Base-by-base conservation (phyloP, 2,329 filamentous ascomycete species). In the Neofusicoccum sp. region DNA sequence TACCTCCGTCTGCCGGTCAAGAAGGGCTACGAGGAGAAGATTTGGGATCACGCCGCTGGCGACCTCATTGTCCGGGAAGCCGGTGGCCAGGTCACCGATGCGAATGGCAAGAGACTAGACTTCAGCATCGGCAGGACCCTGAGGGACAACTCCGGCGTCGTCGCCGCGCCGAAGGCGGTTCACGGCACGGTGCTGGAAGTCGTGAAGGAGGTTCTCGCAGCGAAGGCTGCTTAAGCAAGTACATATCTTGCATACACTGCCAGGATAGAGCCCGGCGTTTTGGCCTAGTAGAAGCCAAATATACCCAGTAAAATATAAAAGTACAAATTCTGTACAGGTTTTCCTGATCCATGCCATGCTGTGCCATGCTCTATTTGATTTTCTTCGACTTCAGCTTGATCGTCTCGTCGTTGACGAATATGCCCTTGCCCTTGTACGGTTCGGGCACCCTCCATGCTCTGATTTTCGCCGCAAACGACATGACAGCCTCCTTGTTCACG, bases 351-450 rank as follows among this genome's bases (percentile, higher is more conserved):
- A n/a, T 58, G 39, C 54, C 31, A 14, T 22, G 12, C 52, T 43
- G 29, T 54, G 16, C 33, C 22, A 44, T 48, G 39, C 41, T 50
- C 70, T 68, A 83, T 70, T 82, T 83, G 70, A 82, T 82, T 76
- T 82, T 82, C 89, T 97, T 99, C 73, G 92, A 90, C 89, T 99
- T 99, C 79, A 99, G 78, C 85, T 90, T 96, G 81, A 99, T 97
- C 34, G 93, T 97, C 84, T 99, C 93, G 67, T 93, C 92, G 74
- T 98, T 96, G 71, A 99, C 89, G 76, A 98, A 99, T 71, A 99
- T 96, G 71, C 95, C 95, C 87, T 99, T 98, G 69, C 95, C 95
- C 87, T 99, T 99, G 80, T 99, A 99, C 68, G 95, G 95, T 81
- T 99, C 95, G 34, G 95, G 95, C 67, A 85, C 86, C 74, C 95